phyloP scores from a whole-genome alignment of 2,329 filamentous ascomycete genomes.

The Colletotrichum ledebouriae region DNA sequence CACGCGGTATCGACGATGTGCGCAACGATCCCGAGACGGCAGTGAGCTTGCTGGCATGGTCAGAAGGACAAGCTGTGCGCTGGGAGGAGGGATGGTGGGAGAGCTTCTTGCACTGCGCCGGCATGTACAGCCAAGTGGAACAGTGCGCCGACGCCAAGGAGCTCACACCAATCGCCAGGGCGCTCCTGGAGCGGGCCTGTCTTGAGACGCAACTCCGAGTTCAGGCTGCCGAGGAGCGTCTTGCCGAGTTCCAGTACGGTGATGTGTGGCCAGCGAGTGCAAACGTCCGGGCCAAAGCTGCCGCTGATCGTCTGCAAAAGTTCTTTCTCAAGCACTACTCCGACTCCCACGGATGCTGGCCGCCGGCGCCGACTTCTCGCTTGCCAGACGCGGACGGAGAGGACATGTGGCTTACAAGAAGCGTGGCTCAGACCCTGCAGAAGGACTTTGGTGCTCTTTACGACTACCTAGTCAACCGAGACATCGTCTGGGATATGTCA shows the following conservation, averaged over 20 bases:
- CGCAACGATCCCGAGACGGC: constrained; percentile 71
- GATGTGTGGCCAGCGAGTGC: constrained; percentile 70
- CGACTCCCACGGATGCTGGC: constrained; percentile 71
- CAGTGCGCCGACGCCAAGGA: constrained; percentile 67
- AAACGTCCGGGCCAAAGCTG: constrained; percentile 61
- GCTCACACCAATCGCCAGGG: constrained; percentile 72
- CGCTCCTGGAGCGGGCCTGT: constrained; percentile 72
- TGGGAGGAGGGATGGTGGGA: constrained; percentile 79
- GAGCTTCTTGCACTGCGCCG: constrained; percentile 75
- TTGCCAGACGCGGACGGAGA: constrained; percentile 50
- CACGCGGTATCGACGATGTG: constrained; percentile 73
- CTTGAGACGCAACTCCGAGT: constrained; percentile 74
- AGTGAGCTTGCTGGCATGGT: constrained; percentile 74
- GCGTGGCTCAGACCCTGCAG: constrained; percentile 69
- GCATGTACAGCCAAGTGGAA: constrained; percentile 71
- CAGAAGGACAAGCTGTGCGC: constrained; percentile 70
- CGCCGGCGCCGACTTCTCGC: constrained; percentile 48
- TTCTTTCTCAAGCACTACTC: constrained; percentile 73
- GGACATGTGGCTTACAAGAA: constrained; percentile 72
- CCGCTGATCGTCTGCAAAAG: constrained; percentile 70
- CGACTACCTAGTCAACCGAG: constrained; percentile 77
- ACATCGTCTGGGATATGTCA: constrained; percentile 74
- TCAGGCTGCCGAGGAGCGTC: constrained; percentile 71
- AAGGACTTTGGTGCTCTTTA: constrained; percentile 77
- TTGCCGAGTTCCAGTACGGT: constrained; percentile 70